phyloP scores from a whole-genome alignment of 1,284 basidiomycete genomes.

The Stygiomarasmius scandens region DNA sequence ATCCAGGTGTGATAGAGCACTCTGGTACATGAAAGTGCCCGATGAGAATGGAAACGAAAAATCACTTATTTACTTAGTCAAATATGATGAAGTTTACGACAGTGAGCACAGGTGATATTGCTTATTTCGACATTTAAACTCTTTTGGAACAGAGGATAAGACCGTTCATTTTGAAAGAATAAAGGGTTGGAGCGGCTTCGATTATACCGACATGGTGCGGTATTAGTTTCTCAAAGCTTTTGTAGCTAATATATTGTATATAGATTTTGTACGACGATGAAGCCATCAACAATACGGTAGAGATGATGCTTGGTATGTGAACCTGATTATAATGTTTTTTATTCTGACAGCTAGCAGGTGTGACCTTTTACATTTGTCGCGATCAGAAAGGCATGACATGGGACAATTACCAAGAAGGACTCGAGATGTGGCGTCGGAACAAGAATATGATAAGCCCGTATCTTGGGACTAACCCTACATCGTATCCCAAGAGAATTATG shows the following conservation, averaged over 20 bases:
- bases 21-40: not conserved
- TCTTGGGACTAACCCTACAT: not conserved
- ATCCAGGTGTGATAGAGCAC: constrained; percentile 10
- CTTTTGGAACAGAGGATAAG: too few species aligned
- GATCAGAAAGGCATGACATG: constrained; percentile 16
- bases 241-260: not conserved
- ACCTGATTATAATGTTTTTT: not conserved
- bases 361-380: constrained; percentile 7
- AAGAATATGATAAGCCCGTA: constrained; percentile 1
- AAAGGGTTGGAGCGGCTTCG: too few species aligned
- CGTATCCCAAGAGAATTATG: not conserved
- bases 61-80: constrained; percentile 12
- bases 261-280: constrained; percentile 4
- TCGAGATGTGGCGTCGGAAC: constrained; percentile 15
- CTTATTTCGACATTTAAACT: too few species aligned
- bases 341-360: constrained; percentile 1
- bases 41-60: constrained; percentile 3
- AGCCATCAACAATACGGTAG: constrained; percentile 1
- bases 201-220: too few species aligned
- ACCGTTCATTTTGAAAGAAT: too few species aligned
- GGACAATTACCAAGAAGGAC: constrained; percentile 14
- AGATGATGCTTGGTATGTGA: constrained; percentile 5
- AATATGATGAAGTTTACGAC: not conserved
- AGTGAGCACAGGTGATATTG: too few species aligned
- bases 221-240: too few species aligned